A percentile compares a stretch with the other conserved stretches of the same genome.
Conservation (phyloP, 2,329 filamentous ascomycete species). For the Hypomyces perniciosus region DNA sequence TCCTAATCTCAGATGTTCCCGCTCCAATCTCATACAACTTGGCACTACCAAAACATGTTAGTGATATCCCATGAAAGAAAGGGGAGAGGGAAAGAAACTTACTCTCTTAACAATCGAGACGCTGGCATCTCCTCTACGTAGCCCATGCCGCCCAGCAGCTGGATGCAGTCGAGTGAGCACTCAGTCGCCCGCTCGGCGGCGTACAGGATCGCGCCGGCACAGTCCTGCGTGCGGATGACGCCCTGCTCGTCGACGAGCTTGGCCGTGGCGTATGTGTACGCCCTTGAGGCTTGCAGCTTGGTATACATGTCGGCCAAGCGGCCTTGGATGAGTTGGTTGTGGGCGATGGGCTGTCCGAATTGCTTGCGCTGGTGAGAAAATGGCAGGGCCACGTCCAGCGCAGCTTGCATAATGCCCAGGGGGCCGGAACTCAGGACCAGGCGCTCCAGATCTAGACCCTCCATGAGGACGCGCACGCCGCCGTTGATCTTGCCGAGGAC, state of each 20-base stretch:
- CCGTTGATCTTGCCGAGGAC: slow-evolving; percentile 73
- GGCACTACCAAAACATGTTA: slow-evolving; percentile 41
- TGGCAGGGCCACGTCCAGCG: slow-evolving; percentile 77
- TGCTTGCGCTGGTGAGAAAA: slow-evolving; percentile 87
- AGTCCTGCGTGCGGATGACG: slow-evolving; percentile 77
- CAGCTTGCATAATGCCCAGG: slow-evolving; percentile 88
- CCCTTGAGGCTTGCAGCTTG: slow-evolving; percentile 74
- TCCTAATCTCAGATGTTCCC: slow-evolving; percentile 86
- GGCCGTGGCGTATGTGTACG: slow-evolving; percentile 85
- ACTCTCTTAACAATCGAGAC: slow-evolving; percentile 72
- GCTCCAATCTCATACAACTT: slow-evolving; percentile 95
- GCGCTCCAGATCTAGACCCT: slow-evolving; percentile 88
- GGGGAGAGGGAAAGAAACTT: slow-evolving; percentile 24
- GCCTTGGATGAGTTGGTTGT: slow-evolving; percentile 90
- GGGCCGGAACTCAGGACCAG: slow-evolving; percentile 88
- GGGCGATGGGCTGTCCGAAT: slow-evolving; percentile 78
- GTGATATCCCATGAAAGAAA: neutral
- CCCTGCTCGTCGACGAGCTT: slow-evolving; percentile 70
- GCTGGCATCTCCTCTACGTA: slow-evolving; percentile 95
- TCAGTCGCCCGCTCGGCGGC: slow-evolving; percentile 88
- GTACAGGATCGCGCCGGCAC: slow-evolving; percentile 88
- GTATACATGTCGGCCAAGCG: slow-evolving; percentile 97
- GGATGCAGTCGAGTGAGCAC: slow-evolving; percentile 79
- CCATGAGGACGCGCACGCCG: slow-evolving; percentile 89
- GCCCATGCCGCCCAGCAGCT: slow-evolving; percentile 90